These are phyloP conservation scores for Cucumis variabilis DNA, from an alignment of 331 rosid genomes.

Conservation along the genomic window DNA sequence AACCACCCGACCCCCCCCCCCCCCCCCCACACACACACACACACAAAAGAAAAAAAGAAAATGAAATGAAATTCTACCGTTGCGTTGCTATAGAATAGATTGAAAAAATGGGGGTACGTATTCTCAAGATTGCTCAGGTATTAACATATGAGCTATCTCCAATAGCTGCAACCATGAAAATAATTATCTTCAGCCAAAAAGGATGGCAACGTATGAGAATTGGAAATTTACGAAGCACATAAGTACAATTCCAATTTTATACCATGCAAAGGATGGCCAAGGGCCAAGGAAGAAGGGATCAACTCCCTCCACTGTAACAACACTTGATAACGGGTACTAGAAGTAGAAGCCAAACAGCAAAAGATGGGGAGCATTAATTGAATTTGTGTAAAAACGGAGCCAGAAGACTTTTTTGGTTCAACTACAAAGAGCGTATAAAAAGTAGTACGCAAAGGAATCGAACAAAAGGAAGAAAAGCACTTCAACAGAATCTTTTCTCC, in stretches of 20 bases:
- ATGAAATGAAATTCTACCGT: background rate
- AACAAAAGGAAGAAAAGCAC: background rate
- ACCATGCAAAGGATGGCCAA: background rate
- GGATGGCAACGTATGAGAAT: background rate
- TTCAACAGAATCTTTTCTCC: background rate
- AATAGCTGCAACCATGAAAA: background rate
- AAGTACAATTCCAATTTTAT: background rate
- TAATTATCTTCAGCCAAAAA: background rate
- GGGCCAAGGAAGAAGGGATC: background rate
- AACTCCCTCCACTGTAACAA: background rate
- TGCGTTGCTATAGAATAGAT: background rate
- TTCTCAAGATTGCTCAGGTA: background rate
- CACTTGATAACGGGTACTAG: background rate
- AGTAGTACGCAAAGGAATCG: background rate
- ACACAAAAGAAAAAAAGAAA: background rate
- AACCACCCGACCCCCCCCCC: too few species aligned
- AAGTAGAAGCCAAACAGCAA: background rate
- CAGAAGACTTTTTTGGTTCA: background rate
- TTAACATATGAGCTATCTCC: background rate
- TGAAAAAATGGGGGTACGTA: background rate
- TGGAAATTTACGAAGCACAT: background rate
- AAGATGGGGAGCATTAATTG: background rate
- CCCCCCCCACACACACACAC: too few species aligned
- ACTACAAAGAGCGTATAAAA: background rate
- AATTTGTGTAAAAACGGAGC: background rate